These are phyloP conservation scores for Falciphora oryzae DNA, from an alignment of 2,329 filamentous ascomycete species.

Conservation along the genomic window DNA sequence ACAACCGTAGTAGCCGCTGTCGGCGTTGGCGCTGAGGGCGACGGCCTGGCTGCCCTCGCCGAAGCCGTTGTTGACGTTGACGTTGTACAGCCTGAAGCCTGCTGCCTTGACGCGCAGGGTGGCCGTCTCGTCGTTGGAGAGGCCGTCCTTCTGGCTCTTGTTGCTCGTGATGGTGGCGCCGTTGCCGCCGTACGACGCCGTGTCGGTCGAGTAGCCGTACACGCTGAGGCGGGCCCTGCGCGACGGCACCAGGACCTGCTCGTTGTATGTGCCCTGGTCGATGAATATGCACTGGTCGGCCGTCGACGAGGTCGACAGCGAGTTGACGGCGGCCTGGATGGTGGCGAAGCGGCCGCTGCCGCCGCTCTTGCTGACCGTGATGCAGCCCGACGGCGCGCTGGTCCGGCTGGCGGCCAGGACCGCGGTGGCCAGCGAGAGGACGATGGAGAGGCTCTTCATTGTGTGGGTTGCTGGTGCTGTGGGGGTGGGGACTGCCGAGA, in stretches of 20 bases:
- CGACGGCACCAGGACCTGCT: constrained; percentile 50
- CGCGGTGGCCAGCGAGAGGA: constrained; percentile 8
- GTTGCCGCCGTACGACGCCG: constrained; percentile 47
- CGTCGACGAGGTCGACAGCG: constrained; percentile 46
- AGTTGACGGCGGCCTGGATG: constrained; percentile 51
- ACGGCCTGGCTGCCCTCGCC: constrained; percentile 42
- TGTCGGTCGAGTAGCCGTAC: constrained; percentile 49
- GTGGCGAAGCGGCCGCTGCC: constrained; percentile 1
- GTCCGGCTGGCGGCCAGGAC: constrained; percentile 8
- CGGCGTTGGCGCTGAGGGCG: constrained; percentile 36
- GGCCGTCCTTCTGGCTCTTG: constrained; percentile 40
- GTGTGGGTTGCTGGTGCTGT: not conserved
- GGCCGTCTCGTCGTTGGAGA: constrained; percentile 44
- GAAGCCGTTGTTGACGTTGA: constrained; percentile 44
- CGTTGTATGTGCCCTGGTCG: constrained; percentile 51
- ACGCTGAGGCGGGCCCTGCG: constrained; percentile 43
- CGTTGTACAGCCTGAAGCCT: constrained; percentile 56
- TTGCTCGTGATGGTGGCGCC: constrained; percentile 46
- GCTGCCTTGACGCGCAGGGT: constrained; percentile 38
- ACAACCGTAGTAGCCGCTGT: constrained; percentile 42
- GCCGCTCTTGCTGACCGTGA: constrained; percentile 2
- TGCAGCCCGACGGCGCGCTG: constrained; percentile 6
- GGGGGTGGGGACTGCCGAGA: not conserved
- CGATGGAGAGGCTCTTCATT: not conserved
- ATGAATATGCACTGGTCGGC: constrained; percentile 57